phyloP scores from a whole-genome alignment of 2,329 filamentous ascomycete species.

The Pseudogymnoascus verrucosus region DNA sequence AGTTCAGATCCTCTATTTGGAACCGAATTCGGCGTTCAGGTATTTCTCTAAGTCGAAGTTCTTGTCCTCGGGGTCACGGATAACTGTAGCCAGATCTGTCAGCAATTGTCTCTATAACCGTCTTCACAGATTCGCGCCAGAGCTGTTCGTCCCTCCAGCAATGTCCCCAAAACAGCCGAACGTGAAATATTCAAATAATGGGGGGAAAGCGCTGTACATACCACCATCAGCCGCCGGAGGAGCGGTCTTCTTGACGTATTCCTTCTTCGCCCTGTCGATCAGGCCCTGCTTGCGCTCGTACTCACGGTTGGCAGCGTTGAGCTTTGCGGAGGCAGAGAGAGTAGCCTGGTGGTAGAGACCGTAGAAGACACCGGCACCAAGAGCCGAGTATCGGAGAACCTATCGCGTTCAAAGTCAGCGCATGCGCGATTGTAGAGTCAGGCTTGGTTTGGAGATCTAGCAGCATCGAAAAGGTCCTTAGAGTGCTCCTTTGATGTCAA shows the following conservation, averaged over 20 bases:
- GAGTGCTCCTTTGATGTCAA: not conserved
- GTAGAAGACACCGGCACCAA: slow-evolving; percentile 87
- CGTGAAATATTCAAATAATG: not conserved
- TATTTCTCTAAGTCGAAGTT: slow-evolving; percentile 91
- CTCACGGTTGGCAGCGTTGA: slow-evolving; percentile 65
- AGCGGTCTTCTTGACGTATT: slow-evolving; percentile 71
- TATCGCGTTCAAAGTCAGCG: slow-evolving; percentile 33
- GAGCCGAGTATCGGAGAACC: slow-evolving; percentile 96
- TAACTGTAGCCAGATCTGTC: slow-evolving; percentile 39
- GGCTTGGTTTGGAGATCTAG: not conserved
- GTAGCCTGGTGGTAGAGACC: slow-evolving; percentile 87
- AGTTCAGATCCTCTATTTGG: slow-evolving; percentile 19
- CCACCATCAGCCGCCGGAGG: slow-evolving; percentile 33
- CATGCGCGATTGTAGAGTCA: not conserved
- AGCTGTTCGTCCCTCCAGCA: not conserved
- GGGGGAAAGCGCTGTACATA: not conserved
- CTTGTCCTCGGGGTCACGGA: slow-evolving; percentile 71
- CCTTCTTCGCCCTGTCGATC: slow-evolving; percentile 87
- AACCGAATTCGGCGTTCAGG: slow-evolving; percentile 47
- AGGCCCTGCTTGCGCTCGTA: slow-evolving; percentile 86
- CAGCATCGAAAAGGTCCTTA: not conserved
- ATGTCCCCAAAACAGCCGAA: not conserved
- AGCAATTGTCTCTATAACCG: not conserved
- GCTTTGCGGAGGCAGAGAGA: slow-evolving; percentile 64
- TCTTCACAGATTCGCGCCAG: not conserved